Percentiles rank a stretch among this genome's conserved stretches.
Conservation (phyloP, 768 basidiomycete genomes). For the Hypholoma sublateritium region DNA sequence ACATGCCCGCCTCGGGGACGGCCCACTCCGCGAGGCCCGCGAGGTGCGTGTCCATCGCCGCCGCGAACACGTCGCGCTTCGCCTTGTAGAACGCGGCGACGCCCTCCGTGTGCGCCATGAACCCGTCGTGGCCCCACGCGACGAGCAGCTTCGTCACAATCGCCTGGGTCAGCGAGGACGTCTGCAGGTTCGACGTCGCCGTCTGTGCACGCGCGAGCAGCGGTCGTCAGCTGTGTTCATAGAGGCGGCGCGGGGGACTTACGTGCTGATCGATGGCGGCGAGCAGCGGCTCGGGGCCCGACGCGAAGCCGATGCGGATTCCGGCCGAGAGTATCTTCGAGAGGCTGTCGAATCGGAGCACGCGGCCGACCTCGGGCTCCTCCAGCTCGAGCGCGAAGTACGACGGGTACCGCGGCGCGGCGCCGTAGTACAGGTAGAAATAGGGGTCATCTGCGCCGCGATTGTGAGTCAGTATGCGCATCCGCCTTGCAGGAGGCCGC, state of each 20-base stretch:
- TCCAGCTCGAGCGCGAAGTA: constrained; percentile 82
- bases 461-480: background rate
- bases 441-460: constrained; percentile 56
- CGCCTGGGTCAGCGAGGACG: constrained; percentile 62
- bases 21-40: constrained; percentile 73
- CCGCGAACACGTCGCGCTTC: constrained; percentile 79
- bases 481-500: background rate
- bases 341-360: constrained; percentile 87
- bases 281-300: constrained; percentile 69
- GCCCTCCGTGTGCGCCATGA: constrained; percentile 61
- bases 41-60: constrained; percentile 74
- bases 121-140: constrained; percentile 77
- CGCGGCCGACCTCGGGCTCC: constrained; percentile 68
- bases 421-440: constrained; percentile 75
- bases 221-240: background rate
- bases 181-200: constrained; percentile 64
- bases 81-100: constrained; percentile 75
- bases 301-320: constrained; percentile 78
- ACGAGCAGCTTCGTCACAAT: constrained; percentile 58
- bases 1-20: constrained; percentile 80
- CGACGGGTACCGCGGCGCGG: constrained; percentile 60
- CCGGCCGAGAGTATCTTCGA: constrained; percentile 82
- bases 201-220: constrained; percentile 40
- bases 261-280: constrained; percentile 72
- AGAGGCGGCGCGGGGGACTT: constrained; percentile 32